Evolutionary conservation across 148 eudicot species (phyloP).

Genomic region (Amaranthus hypochondriacus): DNA sequence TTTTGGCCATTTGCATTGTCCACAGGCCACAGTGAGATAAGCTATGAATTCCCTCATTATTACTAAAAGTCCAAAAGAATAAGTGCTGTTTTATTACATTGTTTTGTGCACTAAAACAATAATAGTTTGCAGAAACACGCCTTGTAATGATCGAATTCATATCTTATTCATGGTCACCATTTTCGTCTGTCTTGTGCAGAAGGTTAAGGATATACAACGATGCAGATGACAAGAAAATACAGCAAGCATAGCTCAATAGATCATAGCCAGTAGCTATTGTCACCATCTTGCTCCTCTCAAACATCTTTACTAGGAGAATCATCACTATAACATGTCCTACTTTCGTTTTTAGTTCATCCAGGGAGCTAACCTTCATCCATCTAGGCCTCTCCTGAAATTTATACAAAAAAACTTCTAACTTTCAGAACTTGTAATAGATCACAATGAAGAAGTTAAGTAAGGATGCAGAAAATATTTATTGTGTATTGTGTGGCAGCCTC

Average conservation of each 20-base stretch:
- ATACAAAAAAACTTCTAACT: not conserved
- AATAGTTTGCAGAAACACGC: not conserved
- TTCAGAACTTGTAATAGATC: not conserved
- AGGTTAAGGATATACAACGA: slow-evolving; percentile 86
- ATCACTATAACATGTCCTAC: slow-evolving; percentile 95
- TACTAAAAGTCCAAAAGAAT: no score
- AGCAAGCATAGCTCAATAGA: slow-evolving; percentile 72
- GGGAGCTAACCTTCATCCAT: slow-evolving; percentile 97
- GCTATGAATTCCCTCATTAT: not conserved
- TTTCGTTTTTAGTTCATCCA: slow-evolving; percentile 86
- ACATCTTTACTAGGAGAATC: slow-evolving; percentile 95
- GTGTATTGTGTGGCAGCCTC: no score
- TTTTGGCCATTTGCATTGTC: not conserved
- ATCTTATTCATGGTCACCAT: not conserved
- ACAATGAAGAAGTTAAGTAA: not conserved
- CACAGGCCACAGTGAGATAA: not conserved
- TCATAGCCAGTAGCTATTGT: slow-evolving; percentile 81
- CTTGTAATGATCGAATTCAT: not conserved
- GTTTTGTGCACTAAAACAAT: not conserved
- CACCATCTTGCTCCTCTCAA: slow-evolving; percentile 98
- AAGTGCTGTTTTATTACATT: not conserved
- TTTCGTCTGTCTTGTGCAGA: slow-evolving; percentile 58
- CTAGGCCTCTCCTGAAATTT: slow-evolving; percentile 71
- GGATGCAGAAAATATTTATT: not conserved
- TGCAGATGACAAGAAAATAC: slow-evolving; percentile 91